Evolutionary conservation across 805 yeast species (phyloP).

Genomic region (Candida koratica): DNA sequence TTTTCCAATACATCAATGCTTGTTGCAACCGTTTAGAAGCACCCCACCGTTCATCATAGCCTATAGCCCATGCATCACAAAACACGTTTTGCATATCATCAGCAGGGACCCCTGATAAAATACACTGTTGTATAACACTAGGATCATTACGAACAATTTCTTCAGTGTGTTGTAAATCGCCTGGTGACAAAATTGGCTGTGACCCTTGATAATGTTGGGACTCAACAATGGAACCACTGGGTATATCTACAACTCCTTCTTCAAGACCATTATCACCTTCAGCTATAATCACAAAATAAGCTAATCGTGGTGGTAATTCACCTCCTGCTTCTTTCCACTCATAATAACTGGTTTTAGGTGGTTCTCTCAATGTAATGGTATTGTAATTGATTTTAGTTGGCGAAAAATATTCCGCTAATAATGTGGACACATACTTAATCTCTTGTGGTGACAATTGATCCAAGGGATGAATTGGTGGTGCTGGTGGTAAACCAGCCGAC

Average conservation of each 20-base stretch:
- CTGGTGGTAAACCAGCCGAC: slow-evolving; percentile 50
- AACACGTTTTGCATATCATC: slow-evolving; percentile 56
- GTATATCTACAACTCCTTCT: slow-evolving; percentile 67
- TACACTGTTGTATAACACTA: slow-evolving; percentile 67
- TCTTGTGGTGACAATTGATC: slow-evolving; percentile 68
- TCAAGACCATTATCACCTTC: slow-evolving; percentile 57
- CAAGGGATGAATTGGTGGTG: slow-evolving; percentile 59
- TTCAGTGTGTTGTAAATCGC: slow-evolving; percentile 62
- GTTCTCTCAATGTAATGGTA: slow-evolving; percentile 69
- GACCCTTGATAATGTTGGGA: slow-evolving; percentile 52
- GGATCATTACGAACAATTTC: slow-evolving; percentile 66
- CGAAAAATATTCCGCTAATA: slow-evolving; percentile 47
- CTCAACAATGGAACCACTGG: slow-evolving; percentile 43
- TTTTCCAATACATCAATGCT: slow-evolving; percentile 74
- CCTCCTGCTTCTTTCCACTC: slow-evolving; percentile 62
- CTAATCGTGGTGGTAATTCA: slow-evolving; percentile 64
- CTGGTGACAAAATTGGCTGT: slow-evolving; percentile 72
- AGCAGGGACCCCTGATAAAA: slow-evolving; percentile 62
- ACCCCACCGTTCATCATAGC: slow-evolving; percentile 77
- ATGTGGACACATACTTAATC: slow-evolving; percentile 52
- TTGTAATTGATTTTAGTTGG: slow-evolving; percentile 53
- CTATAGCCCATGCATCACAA: slow-evolving; percentile 70
- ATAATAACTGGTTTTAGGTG: slow-evolving; percentile 58
- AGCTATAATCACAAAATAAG: slow-evolving; percentile 60
- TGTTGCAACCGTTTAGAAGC: slow-evolving; percentile 71